Base-by-base conservation (phyloP, 129 eudicot species). In the Lactuca saligna region DNA sequence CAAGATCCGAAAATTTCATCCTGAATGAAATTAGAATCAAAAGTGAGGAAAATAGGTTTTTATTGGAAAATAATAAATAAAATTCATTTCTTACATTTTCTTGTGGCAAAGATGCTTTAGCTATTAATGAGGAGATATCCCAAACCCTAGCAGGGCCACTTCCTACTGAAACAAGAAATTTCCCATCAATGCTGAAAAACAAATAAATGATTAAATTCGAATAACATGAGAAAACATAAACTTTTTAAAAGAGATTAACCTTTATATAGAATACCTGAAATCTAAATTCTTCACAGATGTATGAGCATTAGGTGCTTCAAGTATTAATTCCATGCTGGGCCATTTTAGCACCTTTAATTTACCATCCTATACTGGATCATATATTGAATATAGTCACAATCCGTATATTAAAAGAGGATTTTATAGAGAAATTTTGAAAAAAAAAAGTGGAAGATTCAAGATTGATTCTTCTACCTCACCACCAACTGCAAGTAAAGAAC, bases 61-160 rank as follows among this genome's bases (percentile, higher is more conserved):
- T 49, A 46, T 6, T 14, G 44, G 37, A 25, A 25, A 25, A 25
- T 25, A 25, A 25, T 25, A 25, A 25, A 25, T 25, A 25, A 25
- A 25, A 25, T 25, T 25, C 8, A 5, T 39, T 38, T 48, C 73
- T 82, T 75, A 92, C 96, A 72, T 82, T 86, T 82, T 82, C 85
- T 75, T 81, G 82, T 1, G 87, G 80, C 54, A 92, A 78, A 74
- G 96, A 73, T 68, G 95, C 90, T 80, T 80, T 70, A 62, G 83
- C 63, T 38, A 65, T 60, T 63, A 89, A 75, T 57, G 87, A 69
- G 33, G 85, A 50, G 17, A 86, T 75, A 72, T 92, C 84, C 98
- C 98, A 92, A 42, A 92, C 82, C 81, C 87, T 88, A 50, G 88
- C 90, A 76, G 95, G 91, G 68, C 89, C 88, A 80, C 95, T 76